phyloP scores from a whole-genome alignment of 139 green algal species.

The Trebouxia sp. region DNA sequence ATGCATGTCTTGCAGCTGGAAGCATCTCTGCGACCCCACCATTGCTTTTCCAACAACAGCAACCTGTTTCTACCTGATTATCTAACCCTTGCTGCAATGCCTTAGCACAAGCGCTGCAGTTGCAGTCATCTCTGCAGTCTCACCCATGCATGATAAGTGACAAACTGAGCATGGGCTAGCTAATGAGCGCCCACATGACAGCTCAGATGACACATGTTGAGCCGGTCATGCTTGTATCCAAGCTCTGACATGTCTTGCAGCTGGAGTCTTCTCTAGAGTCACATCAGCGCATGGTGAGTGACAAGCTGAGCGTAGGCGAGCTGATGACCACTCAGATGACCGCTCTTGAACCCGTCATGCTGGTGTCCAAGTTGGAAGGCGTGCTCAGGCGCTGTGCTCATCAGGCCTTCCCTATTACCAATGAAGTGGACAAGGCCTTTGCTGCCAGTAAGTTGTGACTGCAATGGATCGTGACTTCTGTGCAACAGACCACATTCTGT shows the following conservation, averaged over 20 bases:
- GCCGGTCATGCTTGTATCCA: too few relatives aligned
- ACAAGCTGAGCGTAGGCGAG: slow-evolving; percentile 67
- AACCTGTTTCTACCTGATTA: too few relatives aligned
- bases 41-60: too few relatives aligned
- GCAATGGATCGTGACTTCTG: too few relatives aligned
- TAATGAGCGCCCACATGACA: slow-evolving; percentile 36
- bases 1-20: slow-evolving; percentile 27
- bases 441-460: slow-evolving; percentile 28
- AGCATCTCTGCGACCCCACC: too few relatives aligned
- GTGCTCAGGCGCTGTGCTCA: slow-evolving; percentile 53
- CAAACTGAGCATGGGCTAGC: background rate
- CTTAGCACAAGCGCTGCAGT: too few relatives aligned
- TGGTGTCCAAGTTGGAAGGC: slow-evolving; percentile 48
- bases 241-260: slow-evolving; percentile 7
- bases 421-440: slow-evolving; percentile 25
- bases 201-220: background rate
- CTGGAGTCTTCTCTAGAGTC: slow-evolving; percentile 46
- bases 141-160: background rate
- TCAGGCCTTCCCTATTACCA: slow-evolving; percentile 61
- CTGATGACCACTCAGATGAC: slow-evolving; percentile 57
- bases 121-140: slow-evolving; percentile 36
- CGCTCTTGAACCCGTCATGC: slow-evolving; percentile 54
- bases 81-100: too few relatives aligned
- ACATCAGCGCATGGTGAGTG: slow-evolving; percentile 55
- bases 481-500: too few relatives aligned